Evolutionary conservation across 805 yeast species (phyloP).

Genomic region (Starmerella roubikii): DNA sequence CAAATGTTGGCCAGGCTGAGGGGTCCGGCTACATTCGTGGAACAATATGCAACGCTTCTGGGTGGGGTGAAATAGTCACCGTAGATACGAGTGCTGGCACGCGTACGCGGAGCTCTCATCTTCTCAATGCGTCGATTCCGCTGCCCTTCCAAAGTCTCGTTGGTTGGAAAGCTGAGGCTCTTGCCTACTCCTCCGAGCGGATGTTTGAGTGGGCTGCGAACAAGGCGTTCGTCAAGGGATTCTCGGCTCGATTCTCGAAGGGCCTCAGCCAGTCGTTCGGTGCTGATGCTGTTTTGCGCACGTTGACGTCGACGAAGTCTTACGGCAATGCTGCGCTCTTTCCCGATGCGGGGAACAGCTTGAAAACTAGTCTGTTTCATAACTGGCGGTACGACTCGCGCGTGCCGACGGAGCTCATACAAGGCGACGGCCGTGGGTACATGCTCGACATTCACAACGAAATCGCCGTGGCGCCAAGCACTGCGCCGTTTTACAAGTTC

Average conservation of each 20-base stretch:
- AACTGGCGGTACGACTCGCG: constrained; percentile 35
- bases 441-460: constrained; percentile 34
- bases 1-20: constrained; percentile 92
- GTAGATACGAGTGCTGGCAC: constrained; percentile 49
- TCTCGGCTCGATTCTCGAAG: constrained; percentile 27
- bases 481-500: constrained; percentile 25
- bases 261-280: constrained; percentile 38
- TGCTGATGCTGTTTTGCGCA: constrained; percentile 44
- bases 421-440: constrained; percentile 36
- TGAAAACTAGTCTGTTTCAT: constrained; percentile 42
- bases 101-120: constrained; percentile 41
- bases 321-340: constrained; percentile 44
- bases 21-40: constrained; percentile 86
- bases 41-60: constrained; percentile 47
- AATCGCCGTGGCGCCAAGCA: constrained; percentile 28
- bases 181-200: constrained; percentile 39
- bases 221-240: constrained; percentile 39
- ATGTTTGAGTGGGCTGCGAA: constrained; percentile 40
- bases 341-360: constrained; percentile 45
- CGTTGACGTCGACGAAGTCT: constrained; percentile 34
- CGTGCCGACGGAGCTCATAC: constrained; percentile 24
- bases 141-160: constrained; percentile 30
- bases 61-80: constrained; percentile 52
- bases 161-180: constrained; percentile 39
- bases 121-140: constrained; percentile 41